These are phyloP conservation scores for Cordyceps fumosorosea DNA, from an alignment of 2,329 filamentous ascomycete genomes.

Conservation along the genomic window DNA sequence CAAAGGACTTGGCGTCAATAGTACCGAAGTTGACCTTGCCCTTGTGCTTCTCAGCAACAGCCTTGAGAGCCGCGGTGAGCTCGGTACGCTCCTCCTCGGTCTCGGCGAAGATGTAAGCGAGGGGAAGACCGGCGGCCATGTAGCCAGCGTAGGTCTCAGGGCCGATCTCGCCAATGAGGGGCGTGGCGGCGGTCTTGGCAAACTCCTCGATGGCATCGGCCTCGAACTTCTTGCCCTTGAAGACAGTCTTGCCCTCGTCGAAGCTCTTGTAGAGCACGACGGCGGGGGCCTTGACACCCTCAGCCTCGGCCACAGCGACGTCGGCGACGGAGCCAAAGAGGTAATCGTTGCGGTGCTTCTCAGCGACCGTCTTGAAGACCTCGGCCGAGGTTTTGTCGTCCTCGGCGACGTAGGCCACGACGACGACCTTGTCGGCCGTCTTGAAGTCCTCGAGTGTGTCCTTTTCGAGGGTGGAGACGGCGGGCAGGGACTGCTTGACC, in stretches of 20 bases:
- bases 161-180: conserved; percentile 90
- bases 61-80: conserved; percentile 71
- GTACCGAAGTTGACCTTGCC: conserved; percentile 96
- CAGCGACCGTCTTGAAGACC: conserved; percentile 68
- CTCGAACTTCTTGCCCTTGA: conserved; percentile 69
- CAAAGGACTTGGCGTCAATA: conserved; percentile 90
- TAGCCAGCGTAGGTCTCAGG: conserved; percentile 95
- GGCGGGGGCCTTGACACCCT: conserved; percentile 79
- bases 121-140: conserved; percentile 85
- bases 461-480: conserved; percentile 75
- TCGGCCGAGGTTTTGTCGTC: conserved; percentile 81
- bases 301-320: conserved; percentile 75
- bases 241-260: conserved; percentile 89
- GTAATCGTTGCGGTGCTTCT: conserved; percentile 79
- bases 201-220: conserved; percentile 74
- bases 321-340: conserved; percentile 88
- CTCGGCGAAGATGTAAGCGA: conserved; percentile 97
- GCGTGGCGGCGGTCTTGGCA: conserved; percentile 77
- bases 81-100: conserved; percentile 80
- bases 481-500: conserved; percentile 94
- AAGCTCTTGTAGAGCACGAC: conserved; percentile 96
- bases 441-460: conserved; percentile 93
- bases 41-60: conserved; percentile 84
- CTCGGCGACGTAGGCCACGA: conserved; percentile 79
- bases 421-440: conserved; percentile 91